These are phyloP conservation scores for Nakaseomyces sp. DNA, from an alignment of 1,139 yeast species.

Conservation along the genomic window DNA sequence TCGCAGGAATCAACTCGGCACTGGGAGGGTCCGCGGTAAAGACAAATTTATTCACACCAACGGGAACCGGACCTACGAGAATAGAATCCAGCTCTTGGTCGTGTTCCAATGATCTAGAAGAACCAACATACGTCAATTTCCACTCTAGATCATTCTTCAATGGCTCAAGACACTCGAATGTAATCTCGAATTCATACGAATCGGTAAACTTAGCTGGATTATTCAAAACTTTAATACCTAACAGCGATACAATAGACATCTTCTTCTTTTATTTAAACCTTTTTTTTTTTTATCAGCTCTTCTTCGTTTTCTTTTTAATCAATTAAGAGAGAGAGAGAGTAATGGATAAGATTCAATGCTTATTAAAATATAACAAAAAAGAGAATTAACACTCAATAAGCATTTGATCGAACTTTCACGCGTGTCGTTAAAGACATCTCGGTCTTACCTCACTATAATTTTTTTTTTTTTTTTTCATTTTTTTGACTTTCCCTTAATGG, in stretches of 20 bases:
- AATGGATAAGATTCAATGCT: too few species aligned
- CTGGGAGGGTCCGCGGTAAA: slow-evolving; percentile 95
- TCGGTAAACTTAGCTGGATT: slow-evolving; percentile 93
- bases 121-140: slow-evolving; percentile 95
- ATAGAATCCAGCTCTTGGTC: slow-evolving; percentile 95
- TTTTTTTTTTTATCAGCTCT: too few species aligned
- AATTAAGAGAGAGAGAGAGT: too few species aligned
- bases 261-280: too few species aligned
- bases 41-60: slow-evolving; percentile 87
- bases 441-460: too few species aligned
- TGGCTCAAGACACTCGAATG: slow-evolving; percentile 93
- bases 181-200: slow-evolving; percentile 92
- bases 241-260: slow-evolving; percentile 90
- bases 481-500: too few species aligned
- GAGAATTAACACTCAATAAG: too few species aligned
- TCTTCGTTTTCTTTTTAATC: too few species aligned
- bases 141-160: slow-evolving; percentile 90
- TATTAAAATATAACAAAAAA: too few species aligned
- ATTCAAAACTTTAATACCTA: slow-evolving; percentile 85
- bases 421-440: too few species aligned
- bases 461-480: too few species aligned
- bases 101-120: slow-evolving; percentile 84
- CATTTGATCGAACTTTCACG: too few species aligned
- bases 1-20: slow-evolving; percentile 90
- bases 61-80: slow-evolving; percentile 95